Evolutionary conservation across 768 basidiomycete species (phyloP).

Genomic region (Auricularia cornea): DNA sequence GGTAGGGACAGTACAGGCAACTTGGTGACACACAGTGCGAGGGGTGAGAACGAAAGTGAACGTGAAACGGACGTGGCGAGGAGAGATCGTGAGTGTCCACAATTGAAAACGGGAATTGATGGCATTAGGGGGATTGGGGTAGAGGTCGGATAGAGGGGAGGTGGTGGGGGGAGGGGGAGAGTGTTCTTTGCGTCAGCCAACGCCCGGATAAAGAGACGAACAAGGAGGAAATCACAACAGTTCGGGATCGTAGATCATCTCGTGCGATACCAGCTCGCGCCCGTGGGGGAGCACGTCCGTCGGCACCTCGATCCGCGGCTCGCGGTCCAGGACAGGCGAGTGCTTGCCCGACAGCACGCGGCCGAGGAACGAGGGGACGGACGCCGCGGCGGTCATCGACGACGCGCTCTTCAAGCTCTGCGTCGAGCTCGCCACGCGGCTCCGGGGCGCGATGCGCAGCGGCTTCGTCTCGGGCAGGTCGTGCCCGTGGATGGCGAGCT

Average conservation of each 20-base stretch:
- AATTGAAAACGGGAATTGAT: too few species aligned
- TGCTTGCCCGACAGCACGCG: neutral
- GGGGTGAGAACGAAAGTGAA: neutral
- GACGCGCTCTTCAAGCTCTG: neutral
- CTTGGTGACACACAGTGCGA: neutral
- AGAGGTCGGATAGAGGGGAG: neutral
- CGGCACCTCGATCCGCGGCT: neutral
- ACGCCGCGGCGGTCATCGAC: neutral
- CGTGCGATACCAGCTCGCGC: neutral
- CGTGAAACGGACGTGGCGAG: neutral
- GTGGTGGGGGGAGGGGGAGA: neutral
- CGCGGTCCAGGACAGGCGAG: neutral
- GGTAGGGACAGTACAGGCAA: neutral
- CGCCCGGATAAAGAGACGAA: neutral
- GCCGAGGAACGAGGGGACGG: neutral
- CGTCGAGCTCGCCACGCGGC: neutral
- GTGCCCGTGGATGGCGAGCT: neutral
- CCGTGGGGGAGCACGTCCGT: neutral
- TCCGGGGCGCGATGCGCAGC: conserved; percentile 1
- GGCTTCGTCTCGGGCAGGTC: conserved; percentile 2
- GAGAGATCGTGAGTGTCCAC: neutral
- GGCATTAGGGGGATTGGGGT: neutral
- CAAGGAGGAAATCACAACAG: neutral
- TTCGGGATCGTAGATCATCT: neutral
- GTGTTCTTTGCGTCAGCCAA: neutral